Conservation (phyloP, 208 protist species). For the Angomonas deanei region DNA sequence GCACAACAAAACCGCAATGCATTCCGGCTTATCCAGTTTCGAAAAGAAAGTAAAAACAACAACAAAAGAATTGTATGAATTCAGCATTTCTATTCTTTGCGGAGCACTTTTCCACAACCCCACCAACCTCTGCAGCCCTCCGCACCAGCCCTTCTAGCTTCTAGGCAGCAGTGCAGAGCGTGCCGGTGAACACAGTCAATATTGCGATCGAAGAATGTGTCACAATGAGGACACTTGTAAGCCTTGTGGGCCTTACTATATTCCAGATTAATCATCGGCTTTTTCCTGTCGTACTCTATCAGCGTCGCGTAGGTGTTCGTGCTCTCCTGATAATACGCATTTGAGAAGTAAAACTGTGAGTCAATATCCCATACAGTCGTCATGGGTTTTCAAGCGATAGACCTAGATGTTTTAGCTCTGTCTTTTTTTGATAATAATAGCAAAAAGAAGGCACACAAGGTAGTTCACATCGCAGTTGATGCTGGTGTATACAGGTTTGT, state of each 20-base stretch:
- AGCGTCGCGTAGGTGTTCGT: neutral
- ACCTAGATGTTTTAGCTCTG: neutral
- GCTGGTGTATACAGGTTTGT: no score
- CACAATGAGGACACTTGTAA: conserved; percentile 12
- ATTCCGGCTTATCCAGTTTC: neutral
- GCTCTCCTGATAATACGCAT: neutral
- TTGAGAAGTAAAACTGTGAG: conserved; percentile 1
- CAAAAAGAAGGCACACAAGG: no score
- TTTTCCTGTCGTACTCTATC: neutral
- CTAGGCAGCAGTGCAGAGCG: conserved; percentile 3
- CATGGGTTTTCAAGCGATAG: neutral
- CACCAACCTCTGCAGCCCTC: conserved; percentile 1
- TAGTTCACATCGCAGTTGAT: no score
- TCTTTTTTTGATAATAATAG: neutral
- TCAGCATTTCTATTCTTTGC: no score
- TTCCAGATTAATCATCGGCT: neutral
- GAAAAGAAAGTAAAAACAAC: neutral
- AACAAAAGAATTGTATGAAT: no score
- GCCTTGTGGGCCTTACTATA: conserved; percentile 1
- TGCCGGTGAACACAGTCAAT: conserved; percentile 15
- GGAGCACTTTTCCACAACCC: no score
- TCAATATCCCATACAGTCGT: conserved; percentile 13
- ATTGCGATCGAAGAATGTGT: conserved; percentile 14
- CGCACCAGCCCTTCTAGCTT: neutral
- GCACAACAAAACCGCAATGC: neutral